Percentiles rank a stretch among this genome's conserved stretches.
phyloP scores from a whole-genome alignment of 768 basidiomycete genomes.

The Panaeolus cyanescens region DNA sequence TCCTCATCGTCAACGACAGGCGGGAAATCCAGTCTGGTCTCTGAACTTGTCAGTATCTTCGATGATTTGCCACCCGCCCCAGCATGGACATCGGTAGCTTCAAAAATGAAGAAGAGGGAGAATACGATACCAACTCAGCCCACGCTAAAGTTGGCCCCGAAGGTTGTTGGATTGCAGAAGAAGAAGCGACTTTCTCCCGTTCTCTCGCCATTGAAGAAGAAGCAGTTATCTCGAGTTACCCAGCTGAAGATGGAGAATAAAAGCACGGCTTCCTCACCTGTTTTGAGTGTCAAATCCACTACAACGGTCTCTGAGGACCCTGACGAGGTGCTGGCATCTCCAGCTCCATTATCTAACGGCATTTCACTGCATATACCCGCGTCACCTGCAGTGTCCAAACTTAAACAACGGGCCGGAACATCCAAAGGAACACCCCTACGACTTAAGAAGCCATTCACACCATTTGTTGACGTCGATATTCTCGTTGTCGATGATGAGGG shows the following conservation, averaged over 20 bases:
- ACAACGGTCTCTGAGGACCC: conserved; percentile 8
- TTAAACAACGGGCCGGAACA: conserved; percentile 18
- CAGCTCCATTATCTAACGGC: conserved; percentile 31
- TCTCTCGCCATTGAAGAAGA: conserved; percentile 35
- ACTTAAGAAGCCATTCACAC: conserved; percentile 40
- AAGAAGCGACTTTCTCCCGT: conserved; percentile 40
- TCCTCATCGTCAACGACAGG: conserved; percentile 26
- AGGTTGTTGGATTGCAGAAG: conserved; percentile 39
- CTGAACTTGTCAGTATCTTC: conserved; percentile 38
- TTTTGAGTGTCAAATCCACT: conserved; percentile 14
- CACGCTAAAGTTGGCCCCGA: conserved; percentile 33
- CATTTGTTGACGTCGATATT: conserved; percentile 67
- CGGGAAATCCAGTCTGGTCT: conserved; percentile 22
- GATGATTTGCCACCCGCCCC: conserved; percentile 46
- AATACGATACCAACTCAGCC: conserved; percentile 34
- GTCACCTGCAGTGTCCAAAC: conserved; percentile 37
- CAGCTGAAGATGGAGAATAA: conserved; percentile 31
- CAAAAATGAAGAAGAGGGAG: conserved; percentile 51
- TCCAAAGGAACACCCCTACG: conserved; percentile 30
- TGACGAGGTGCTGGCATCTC: conserved; percentile 19
- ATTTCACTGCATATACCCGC: conserved; percentile 32
- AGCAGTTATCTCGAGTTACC: conserved; percentile 28
- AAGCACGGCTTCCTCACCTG: conserved; percentile 1
- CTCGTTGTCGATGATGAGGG: conserved; percentile 65
- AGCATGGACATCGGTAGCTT: conserved; percentile 35